Conservation (phyloP, 2,329 filamentous ascomycete species). For the Apiospora koreana region DNA sequence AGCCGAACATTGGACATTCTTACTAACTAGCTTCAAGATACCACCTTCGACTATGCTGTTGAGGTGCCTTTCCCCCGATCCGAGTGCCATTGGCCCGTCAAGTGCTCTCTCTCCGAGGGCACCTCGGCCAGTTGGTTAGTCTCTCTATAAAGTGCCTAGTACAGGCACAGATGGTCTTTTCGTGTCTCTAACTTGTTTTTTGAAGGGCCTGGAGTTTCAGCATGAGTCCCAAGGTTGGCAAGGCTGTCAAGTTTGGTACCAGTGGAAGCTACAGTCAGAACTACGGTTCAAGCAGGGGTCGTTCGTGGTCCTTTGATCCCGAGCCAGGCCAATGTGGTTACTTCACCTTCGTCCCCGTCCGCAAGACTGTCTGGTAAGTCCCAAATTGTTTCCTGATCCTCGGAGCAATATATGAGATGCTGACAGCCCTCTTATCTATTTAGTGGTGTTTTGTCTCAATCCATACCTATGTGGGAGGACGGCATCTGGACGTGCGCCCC, state of each 20-base stretch:
- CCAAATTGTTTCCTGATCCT: too few relatives aligned
- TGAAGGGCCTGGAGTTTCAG: conserved; percentile 30
- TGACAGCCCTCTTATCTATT: not conserved
- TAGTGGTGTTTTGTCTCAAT: conserved; percentile 16
- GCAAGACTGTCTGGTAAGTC: conserved; percentile 17
- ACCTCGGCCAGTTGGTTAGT: conserved; percentile 26
- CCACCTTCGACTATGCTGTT: conserved; percentile 29
- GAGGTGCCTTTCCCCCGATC: conserved; percentile 38
- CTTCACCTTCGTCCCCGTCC: conserved; percentile 22
- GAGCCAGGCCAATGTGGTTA: conserved; percentile 19
- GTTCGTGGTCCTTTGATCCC: conserved; percentile 13
- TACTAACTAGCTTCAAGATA: not conserved
- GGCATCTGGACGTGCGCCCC: conserved; percentile 1
- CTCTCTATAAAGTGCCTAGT: not conserved
- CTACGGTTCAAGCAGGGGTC: not conserved
- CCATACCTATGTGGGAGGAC: not conserved
- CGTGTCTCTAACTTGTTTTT: not conserved
- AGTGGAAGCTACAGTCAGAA: conserved; percentile 16
- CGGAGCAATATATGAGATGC: not conserved
- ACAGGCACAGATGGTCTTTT: not conserved
- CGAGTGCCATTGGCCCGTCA: conserved; percentile 35
- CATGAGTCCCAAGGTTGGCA: conserved; percentile 29
- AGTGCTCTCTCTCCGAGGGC: conserved; percentile 27
- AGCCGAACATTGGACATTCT: too few relatives aligned
- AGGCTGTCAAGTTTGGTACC: conserved; percentile 27